Percentiles rank a stretch among this genome's conserved stretches.
phyloP scores from a whole-genome alignment of 352 stramenopile species.

The Phytophthora podocarpi region DNA sequence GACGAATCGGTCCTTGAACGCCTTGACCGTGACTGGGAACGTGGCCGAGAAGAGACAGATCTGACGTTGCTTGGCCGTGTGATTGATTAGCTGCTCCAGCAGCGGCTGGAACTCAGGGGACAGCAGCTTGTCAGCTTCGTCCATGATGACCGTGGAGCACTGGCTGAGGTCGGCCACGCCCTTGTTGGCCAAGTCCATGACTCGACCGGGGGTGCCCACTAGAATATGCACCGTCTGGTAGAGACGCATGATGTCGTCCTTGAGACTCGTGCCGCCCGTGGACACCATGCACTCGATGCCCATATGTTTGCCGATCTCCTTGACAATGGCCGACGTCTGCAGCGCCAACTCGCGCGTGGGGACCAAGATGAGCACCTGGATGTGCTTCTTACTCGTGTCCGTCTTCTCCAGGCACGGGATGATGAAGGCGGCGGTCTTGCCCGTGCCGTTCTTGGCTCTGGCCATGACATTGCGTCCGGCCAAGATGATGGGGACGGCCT shows the following conservation, averaged over 20 bases:
- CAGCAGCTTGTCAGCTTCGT: slow-evolving; percentile 99
- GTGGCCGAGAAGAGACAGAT: slow-evolving; percentile 99
- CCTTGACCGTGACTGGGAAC: slow-evolving; percentile 99
- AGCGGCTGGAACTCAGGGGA: slow-evolving; percentile 98
- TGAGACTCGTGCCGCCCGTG: slow-evolving; percentile 98
- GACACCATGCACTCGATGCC: slow-evolving; percentile 98
- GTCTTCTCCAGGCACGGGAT: slow-evolving; percentile 99
- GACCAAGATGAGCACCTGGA: slow-evolving; percentile 99
- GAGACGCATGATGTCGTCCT: slow-evolving; percentile 99
- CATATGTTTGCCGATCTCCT: slow-evolving; percentile 99
- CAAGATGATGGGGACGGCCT: slow-evolving; percentile 99
- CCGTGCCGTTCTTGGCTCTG: slow-evolving; percentile 99
- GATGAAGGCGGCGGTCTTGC: slow-evolving; percentile 99
- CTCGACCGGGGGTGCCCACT: slow-evolving; percentile 97
- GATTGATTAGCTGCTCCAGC: slow-evolving; percentile 97
- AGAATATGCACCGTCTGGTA: slow-evolving; percentile 99
- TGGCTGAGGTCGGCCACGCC: slow-evolving; percentile 97
- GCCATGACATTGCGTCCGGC: slow-evolving; percentile 98
- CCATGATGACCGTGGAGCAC: slow-evolving; percentile 98
- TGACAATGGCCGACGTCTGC: slow-evolving; percentile 98
- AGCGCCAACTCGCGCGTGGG: slow-evolving; percentile 98
- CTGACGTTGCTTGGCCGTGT: slow-evolving; percentile 94
- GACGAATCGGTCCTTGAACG: slow-evolving; percentile 99
- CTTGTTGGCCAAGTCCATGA: slow-evolving; percentile 99
- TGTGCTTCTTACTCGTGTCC: slow-evolving; percentile 95